A percentile compares a stretch with the other conserved stretches of the same genome.
phyloP scores from a whole-genome alignment of 306 rosid species.

The Fagus sylvatica region DNA sequence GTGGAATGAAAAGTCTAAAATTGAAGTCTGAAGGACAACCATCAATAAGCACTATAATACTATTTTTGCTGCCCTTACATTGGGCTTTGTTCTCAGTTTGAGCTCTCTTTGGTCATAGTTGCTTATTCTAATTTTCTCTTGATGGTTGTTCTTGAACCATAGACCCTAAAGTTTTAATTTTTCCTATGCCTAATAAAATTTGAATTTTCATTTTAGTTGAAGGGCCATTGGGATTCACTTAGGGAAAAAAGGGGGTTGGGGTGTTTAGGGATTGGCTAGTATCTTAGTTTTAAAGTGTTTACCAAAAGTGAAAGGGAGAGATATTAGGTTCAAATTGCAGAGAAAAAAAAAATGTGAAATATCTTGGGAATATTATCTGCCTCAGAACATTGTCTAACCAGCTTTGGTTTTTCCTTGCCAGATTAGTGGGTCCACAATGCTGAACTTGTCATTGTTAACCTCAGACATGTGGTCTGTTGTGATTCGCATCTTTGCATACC shows the following conservation, averaged over 20 bases:
- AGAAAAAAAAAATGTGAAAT: not conserved
- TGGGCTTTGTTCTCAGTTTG: not conserved
- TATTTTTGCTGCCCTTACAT: not conserved
- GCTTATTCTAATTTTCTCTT: not conserved
- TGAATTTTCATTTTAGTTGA: not conserved
- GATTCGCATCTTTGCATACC: constrained; percentile 85
- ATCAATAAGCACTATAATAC: not conserved
- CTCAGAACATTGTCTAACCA: not conserved
- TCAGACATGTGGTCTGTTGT: constrained; percentile 98
- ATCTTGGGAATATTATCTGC: not conserved
- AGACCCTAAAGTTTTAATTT: not conserved
- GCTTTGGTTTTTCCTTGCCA: constrained; percentile 45
- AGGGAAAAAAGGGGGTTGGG: not conserved
- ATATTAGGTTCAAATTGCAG: not conserved
- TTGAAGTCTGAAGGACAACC: not conserved
- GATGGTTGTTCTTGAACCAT: not conserved
- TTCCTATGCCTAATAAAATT: not conserved
- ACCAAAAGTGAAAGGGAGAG: not conserved
- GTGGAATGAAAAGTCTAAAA: not conserved
- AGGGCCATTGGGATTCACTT: not conserved
- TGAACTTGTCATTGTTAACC: constrained; percentile 87
- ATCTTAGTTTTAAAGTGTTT: not conserved
- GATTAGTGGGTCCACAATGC: constrained; percentile 88
- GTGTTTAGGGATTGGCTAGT: not conserved
- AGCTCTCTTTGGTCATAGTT: not conserved